Evolutionary conservation across 2,329 filamentous ascomycete species (phyloP).

Genomic region (Beauveria sp.): DNA sequence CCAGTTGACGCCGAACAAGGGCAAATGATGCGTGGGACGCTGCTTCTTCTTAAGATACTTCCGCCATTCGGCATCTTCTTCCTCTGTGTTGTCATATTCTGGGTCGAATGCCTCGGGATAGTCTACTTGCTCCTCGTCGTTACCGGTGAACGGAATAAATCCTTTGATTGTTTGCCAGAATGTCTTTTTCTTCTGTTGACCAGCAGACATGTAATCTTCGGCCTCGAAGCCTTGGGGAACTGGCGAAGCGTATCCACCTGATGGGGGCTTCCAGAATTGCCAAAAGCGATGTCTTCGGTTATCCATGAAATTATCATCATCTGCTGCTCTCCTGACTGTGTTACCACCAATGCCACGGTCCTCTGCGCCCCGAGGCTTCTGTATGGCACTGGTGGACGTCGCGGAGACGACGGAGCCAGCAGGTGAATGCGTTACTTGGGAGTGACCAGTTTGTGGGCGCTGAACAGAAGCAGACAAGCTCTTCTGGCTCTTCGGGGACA

Average conservation of each 20-base stretch:
- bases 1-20: constrained; percentile 56
- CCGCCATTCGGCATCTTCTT: constrained; percentile 66
- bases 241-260: constrained; percentile 53
- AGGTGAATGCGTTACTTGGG: constrained; percentile 27
- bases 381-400: constrained; percentile 25
- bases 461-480: background rate
- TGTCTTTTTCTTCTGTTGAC: constrained; percentile 32
- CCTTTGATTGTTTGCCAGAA: constrained; percentile 43
- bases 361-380: constrained; percentile 7
- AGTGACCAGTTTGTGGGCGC: constrained; percentile 21
- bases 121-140: constrained; percentile 34
- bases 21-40: constrained; percentile 75
- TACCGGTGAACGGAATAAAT: constrained; percentile 41
- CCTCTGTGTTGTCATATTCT: constrained; percentile 48
- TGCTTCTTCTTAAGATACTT: constrained; percentile 75
- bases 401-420: constrained; percentile 31
- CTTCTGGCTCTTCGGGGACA: constrained; percentile 17
- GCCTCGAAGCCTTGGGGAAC: constrained; percentile 48
- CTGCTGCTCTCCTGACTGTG: constrained; percentile 43
- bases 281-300: constrained; percentile 43
- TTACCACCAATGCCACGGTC: constrained; percentile 28
- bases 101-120: constrained; percentile 60
- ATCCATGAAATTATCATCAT: constrained; percentile 42
- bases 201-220: constrained; percentile 21
- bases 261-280: constrained; percentile 58